Conservation (phyloP, 352 stramenopile species). For the Hyaloperonospora arabidopsidis region DNA sequence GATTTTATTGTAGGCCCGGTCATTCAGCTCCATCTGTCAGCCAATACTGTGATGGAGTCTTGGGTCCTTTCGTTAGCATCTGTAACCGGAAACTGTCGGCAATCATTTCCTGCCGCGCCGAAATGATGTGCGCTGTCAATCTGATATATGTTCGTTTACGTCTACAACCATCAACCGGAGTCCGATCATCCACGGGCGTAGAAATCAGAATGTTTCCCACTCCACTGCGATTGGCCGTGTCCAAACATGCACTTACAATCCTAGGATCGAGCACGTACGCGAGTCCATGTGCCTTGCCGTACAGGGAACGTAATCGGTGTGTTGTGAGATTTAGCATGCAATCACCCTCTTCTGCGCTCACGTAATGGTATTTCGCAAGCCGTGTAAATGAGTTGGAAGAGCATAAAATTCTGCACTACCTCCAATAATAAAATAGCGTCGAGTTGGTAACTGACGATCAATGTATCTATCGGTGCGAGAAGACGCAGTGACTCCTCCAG, state of each 20-base stretch:
- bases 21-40: not conserved
- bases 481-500: not conserved
- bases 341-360: not conserved
- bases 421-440: not conserved
- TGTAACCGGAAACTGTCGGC: not conserved
- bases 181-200: no score
- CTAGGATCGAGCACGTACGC: not conserved
- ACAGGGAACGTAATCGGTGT: not conserved
- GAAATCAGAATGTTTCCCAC: no score
- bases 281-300: not conserved
- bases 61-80: not conserved
- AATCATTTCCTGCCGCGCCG: no score
- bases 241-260: no score
- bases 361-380: not conserved
- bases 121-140: no score
- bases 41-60: not conserved
- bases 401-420: not conserved
- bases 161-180: no score
- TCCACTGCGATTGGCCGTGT: no score
- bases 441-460: not conserved
- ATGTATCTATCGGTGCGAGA: not conserved
- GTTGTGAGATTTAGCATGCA: not conserved
- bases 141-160: no score
- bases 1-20: not conserved
- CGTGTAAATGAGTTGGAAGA: not conserved